Evolutionary conservation across 257 asterid species (phyloP).

Genomic region (Plectranthus barbatus): DNA sequence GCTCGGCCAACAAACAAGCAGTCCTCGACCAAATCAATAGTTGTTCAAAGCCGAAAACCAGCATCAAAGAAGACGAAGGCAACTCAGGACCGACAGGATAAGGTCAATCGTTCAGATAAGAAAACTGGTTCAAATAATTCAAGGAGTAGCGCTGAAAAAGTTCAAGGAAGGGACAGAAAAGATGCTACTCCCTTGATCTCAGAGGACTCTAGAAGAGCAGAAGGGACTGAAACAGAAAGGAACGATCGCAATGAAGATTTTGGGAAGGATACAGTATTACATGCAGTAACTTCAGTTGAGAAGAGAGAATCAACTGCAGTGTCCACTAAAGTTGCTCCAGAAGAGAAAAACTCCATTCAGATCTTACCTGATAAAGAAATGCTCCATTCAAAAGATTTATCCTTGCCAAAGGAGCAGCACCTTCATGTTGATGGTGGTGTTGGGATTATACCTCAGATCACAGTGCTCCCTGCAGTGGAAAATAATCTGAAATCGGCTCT

Average conservation of each 20-base stretch:
- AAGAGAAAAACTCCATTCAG: constrained; percentile 16
- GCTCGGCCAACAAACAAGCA: constrained; percentile 36
- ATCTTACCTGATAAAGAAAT: constrained; percentile 7
- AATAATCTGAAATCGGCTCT: constrained; percentile 12
- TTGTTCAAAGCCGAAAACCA: constrained; percentile 28
- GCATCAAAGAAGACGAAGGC: constrained; percentile 26
- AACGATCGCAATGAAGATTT: constrained; percentile 13
- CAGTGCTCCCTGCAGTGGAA: neutral
- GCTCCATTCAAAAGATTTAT: constrained; percentile 8
- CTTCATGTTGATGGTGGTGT: constrained; percentile 4
- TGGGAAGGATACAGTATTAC: constrained; percentile 32
- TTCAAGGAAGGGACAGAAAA: constrained; percentile 8
- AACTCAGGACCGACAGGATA: constrained; percentile 21
- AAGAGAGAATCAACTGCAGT: constrained; percentile 19
- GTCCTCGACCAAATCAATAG: constrained; percentile 30
- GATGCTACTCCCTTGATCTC: neutral
- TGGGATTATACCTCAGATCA: constrained; percentile 8
- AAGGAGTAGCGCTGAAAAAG: constrained; percentile 11
- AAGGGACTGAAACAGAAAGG: constrained; percentile 11
- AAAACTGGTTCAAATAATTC: constrained; percentile 17
- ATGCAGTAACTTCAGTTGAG: constrained; percentile 32
- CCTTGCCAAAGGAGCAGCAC: constrained; percentile 10
- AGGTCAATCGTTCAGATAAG: constrained; percentile 22
- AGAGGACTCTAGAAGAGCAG: constrained; percentile 10
- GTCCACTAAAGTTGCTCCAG: constrained; percentile 16